These are phyloP conservation scores for Aleurites moluccanus DNA, from an alignment of 441 rosid genomes.

Conservation along the genomic window DNA sequence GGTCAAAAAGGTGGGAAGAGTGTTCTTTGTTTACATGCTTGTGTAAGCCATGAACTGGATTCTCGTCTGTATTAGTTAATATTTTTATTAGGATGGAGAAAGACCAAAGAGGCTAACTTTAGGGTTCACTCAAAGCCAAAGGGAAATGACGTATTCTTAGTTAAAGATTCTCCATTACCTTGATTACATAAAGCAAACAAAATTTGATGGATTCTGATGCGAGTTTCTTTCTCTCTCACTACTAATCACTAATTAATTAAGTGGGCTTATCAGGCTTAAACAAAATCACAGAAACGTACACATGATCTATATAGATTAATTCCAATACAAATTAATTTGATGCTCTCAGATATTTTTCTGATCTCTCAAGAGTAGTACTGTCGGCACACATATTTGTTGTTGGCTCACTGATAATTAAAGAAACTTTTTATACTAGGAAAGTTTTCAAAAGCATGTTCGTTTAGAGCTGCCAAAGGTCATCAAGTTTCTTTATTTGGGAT, in stretches of 20 bases:
- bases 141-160: slow-evolving; percentile 47
- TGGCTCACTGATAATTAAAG: too few species aligned
- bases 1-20: slow-evolving; percentile 50
- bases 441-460: slow-evolving; percentile 39
- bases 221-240: slow-evolving; percentile 28
- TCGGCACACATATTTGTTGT: slow-evolving; percentile 29
- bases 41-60: slow-evolving; percentile 57
- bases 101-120: slow-evolving; percentile 42
- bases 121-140: slow-evolving; percentile 47
- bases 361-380: neutral
- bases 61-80: slow-evolving; percentile 24
- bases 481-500: slow-evolving; percentile 32
- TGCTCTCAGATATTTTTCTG: slow-evolving; percentile 22
- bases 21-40: slow-evolving; percentile 39
- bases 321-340: slow-evolving; percentile 26
- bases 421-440: slow-evolving; percentile 38
- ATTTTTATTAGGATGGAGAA: slow-evolving; percentile 20
- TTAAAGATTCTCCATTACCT: slow-evolving; percentile 43
- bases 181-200: slow-evolving; percentile 35
- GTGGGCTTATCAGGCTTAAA: slow-evolving; percentile 16
- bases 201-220: slow-evolving; percentile 59
- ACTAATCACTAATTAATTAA: slow-evolving; percentile 5
- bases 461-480: slow-evolving; percentile 50
- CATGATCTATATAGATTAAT: neutral
- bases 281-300: slow-evolving; percentile 28